Evolutionary conservation across 768 basidiomycete genomes (phyloP).

Genomic region (Lactarius pseudohatsudake): DNA sequence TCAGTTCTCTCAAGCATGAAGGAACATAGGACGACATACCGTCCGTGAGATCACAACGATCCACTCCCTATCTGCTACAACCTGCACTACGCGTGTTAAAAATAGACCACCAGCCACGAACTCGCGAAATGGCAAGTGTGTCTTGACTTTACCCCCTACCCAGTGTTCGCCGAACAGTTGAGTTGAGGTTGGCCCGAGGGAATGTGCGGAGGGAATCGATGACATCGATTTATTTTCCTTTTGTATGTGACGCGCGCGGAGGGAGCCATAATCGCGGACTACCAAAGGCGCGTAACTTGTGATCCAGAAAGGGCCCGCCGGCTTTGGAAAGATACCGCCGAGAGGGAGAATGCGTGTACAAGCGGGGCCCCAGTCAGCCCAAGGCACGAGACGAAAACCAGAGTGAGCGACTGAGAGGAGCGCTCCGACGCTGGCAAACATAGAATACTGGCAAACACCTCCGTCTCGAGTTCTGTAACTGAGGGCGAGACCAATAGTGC

Average conservation of each 20-base stretch:
- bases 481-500: constrained; percentile 11
- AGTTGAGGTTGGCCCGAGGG: neutral
- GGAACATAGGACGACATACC: constrained; percentile 1
- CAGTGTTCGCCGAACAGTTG: constrained; percentile 7
- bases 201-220: neutral
- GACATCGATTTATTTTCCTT: neutral
- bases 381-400: neutral
- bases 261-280: constrained; percentile 13
- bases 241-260: constrained; percentile 1
- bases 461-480: neutral
- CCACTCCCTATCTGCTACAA: constrained; percentile 23
- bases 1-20: neutral
- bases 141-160: constrained; percentile 7
- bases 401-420: neutral
- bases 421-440: constrained; percentile 10
- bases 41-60: constrained; percentile 6
- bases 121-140: constrained; percentile 19
- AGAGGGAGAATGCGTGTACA: constrained; percentile 4
- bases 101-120: neutral
- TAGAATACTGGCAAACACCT: neutral
- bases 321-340: neutral
- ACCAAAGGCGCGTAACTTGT: constrained; percentile 9
- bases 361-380: constrained; percentile 20
- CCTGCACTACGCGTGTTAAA: neutral
- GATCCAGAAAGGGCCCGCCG: constrained; percentile 21